Evolutionary conservation across 768 basidiomycete genomes (phyloP).

Genomic region (Leccinellum albellum): DNA sequence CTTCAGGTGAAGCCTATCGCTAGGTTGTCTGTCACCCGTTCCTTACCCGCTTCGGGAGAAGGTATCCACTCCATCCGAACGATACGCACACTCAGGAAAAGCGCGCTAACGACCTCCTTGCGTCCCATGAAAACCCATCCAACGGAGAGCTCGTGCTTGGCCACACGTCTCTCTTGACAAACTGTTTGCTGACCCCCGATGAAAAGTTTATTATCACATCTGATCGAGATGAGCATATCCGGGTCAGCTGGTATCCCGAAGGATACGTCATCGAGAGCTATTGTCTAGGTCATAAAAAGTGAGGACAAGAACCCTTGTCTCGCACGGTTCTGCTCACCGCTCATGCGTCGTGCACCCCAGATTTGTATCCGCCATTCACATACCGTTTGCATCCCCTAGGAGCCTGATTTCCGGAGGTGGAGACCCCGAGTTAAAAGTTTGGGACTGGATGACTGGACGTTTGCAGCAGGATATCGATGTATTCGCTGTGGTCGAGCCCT

Average conservation of each 20-base stretch:
- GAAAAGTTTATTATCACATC: constrained; percentile 80
- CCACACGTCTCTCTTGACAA: constrained; percentile 82
- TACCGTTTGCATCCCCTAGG: constrained; percentile 45
- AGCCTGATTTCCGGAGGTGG: constrained; percentile 85
- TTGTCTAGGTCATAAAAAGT: constrained; percentile 84
- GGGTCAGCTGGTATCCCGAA: constrained; percentile 85
- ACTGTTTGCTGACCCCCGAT: constrained; percentile 63
- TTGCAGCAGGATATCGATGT: constrained; percentile 52
- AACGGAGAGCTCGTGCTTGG: constrained; percentile 73
- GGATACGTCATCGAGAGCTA: constrained; percentile 84
- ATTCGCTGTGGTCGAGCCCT: constrained; percentile 44
- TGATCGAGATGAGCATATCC: constrained; percentile 93
- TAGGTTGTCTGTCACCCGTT: background rate
- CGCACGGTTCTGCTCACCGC: background rate
- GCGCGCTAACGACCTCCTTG: constrained; percentile 32
- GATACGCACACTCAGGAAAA: constrained; percentile 20
- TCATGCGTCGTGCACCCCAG: constrained; percentile 34
- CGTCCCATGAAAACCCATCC: constrained; percentile 67
- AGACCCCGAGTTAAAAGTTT: constrained; percentile 69
- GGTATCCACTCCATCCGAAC: constrained; percentile 55
- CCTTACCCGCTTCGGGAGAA: constrained; percentile 23
- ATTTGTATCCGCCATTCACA: constrained; percentile 79
- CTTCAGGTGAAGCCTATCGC: constrained; percentile 54
- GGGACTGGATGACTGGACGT: constrained; percentile 73
- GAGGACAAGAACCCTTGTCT: constrained; percentile 20